A percentile compares a stretch with the other conserved stretches of the same genome.
Evolutionary conservation across 2,329 filamentous ascomycete genomes (phyloP).

Genomic region (Calonectria ilicicola): DNA sequence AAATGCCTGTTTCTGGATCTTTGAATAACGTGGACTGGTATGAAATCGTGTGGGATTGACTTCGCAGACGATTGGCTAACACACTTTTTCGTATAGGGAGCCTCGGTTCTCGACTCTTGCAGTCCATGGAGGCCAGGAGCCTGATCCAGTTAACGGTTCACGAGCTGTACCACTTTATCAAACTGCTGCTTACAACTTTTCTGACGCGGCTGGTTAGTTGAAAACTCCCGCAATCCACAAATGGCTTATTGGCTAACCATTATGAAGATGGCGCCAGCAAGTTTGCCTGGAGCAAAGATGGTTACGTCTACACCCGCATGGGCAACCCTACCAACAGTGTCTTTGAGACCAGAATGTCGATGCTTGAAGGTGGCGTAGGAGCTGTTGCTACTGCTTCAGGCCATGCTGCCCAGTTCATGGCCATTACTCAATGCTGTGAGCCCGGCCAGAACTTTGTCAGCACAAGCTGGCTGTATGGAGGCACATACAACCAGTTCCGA

Average conservation of each 20-base stretch:
- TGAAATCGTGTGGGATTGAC: neutral
- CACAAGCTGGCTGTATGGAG: slow-evolving; percentile 89
- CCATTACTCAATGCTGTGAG: slow-evolving; percentile 83
- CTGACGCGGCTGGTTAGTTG: slow-evolving; percentile 75
- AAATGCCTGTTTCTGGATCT: slow-evolving; percentile 6
- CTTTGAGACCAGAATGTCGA: slow-evolving; percentile 74
- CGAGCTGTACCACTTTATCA: slow-evolving; percentile 87
- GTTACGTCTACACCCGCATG: slow-evolving; percentile 96
- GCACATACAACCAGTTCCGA: slow-evolving; percentile 97
- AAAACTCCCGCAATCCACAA: too few species aligned
- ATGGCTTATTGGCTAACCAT: neutral
- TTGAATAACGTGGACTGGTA: slow-evolving; percentile 7
- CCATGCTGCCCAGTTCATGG: slow-evolving; percentile 76
- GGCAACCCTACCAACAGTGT: slow-evolving; percentile 96
- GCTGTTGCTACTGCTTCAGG: neutral
- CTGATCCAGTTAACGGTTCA: slow-evolving; percentile 83
- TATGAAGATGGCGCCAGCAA: slow-evolving; percentile 63
- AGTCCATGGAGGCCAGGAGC: slow-evolving; percentile 81
- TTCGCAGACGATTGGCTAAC: neutral
- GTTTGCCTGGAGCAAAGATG: slow-evolving; percentile 94
- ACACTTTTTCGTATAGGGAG: neutral
- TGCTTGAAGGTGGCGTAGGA: neutral
- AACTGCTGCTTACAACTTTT: slow-evolving; percentile 85
- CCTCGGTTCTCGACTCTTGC: slow-evolving; percentile 83
- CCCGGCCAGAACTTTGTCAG: slow-evolving; percentile 92